These are phyloP conservation scores for Pyrenochaeta sp. DNA, from an alignment of 2,329 filamentous ascomycete species.

Conservation along the genomic window DNA sequence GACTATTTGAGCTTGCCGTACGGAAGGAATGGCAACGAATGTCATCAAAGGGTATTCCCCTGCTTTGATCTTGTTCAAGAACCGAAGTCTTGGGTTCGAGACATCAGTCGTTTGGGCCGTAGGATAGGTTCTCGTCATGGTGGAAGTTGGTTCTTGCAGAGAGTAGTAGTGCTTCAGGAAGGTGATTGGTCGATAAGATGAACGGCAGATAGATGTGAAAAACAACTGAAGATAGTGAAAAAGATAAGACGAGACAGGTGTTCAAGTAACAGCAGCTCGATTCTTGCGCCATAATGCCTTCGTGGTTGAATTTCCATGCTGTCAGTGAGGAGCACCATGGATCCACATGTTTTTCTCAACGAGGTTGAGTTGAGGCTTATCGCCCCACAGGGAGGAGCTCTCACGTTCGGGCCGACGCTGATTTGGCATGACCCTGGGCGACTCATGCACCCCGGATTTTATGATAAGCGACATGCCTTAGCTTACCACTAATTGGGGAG, in stretches of 20 bases:
- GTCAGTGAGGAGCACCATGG: slow-evolving; percentile 12
- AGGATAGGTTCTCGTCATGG: slow-evolving; percentile 14
- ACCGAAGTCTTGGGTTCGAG: slow-evolving; percentile 53
- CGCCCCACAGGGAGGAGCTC: slow-evolving; percentile 11
- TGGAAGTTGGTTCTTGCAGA: neutral
- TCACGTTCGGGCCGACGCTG: slow-evolving; percentile 1
- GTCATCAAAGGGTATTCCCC: slow-evolving; percentile 57
- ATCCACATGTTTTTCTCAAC: neutral
- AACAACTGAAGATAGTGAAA: neutral
- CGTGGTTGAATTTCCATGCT: neutral
- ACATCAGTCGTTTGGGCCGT: slow-evolving; percentile 24
- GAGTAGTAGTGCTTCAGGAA: neutral
- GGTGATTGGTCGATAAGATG: neutral
- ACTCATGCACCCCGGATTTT: slow-evolving; percentile 17
- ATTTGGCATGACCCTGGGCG: neutral
- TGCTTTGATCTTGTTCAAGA: slow-evolving; percentile 55
- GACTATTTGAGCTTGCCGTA: slow-evolving; percentile 62
- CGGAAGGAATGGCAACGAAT: slow-evolving; percentile 59
- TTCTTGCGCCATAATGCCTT: neutral
- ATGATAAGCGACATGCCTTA: slow-evolving; percentile 7
- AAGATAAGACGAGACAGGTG: neutral
- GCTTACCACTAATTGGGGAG: neutral
- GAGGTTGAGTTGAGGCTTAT: slow-evolving; percentile 2
- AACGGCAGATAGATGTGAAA: neutral
- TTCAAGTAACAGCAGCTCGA: neutral